Conservation (phyloP, 345 rosid species). For the thale cress (Arabidopsis thaliana) region TAIR10.1 NC_003074.8:17490001-17490500, state of each 20-base stretch:
- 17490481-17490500: conserved; percentile 9
- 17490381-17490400: conserved; percentile 24
- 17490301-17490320: conserved; percentile 20
- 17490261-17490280: conserved; percentile 6
- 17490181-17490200: neutral
- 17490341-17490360: conserved; percentile 7
- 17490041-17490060: conserved; percentile 66
- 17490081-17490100: conserved; percentile 79
- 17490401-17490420: conserved; percentile 1
- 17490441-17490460: conserved; percentile 20
- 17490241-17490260: neutral
- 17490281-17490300: conserved; percentile 1
- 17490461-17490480: conserved; percentile 19
- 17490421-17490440: neutral
- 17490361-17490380: conserved; percentile 20
- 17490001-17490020: conserved; percentile 78
- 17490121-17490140: conserved; percentile 21
- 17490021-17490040: conserved; percentile 81
- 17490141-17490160: neutral
- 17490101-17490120: neutral
- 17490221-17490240: neutral
- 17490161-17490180: conserved; percentile 4
- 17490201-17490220: neutral
- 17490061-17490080: conserved; percentile 68
- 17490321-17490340: conserved; percentile 13